Conservation (phyloP, 2,329 filamentous ascomycete species). For the Aspergillus persii region DNA sequence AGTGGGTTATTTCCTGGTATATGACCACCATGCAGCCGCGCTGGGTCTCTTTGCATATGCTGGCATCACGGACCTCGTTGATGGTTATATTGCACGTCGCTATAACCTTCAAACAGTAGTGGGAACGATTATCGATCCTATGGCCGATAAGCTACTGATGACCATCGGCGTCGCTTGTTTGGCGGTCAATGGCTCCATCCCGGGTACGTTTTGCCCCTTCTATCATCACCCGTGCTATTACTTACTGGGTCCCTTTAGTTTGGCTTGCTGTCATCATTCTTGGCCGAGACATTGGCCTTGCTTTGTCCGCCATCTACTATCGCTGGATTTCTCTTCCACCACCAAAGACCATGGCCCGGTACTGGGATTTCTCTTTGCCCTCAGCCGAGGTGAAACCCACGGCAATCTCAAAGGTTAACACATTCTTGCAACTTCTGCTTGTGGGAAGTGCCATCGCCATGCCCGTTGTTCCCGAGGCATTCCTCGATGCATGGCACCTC, state of each 20-base stretch:
- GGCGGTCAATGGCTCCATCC: constrained; percentile 77
- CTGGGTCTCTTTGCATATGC: constrained; percentile 88
- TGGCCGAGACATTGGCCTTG: constrained; percentile 80
- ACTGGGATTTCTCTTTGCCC: constrained; percentile 94
- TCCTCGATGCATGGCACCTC: constrained; percentile 53
- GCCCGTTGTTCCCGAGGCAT: constrained; percentile 65
- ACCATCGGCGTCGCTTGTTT: constrained; percentile 84
- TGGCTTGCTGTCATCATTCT: constrained; percentile 90
- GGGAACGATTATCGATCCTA: constrained; percentile 89
- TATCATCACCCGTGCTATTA: neutral
- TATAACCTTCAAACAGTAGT: constrained; percentile 92
- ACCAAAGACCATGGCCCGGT: constrained; percentile 86
- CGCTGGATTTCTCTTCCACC: constrained; percentile 91
- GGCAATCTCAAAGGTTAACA: constrained; percentile 67
- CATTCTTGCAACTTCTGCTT: constrained; percentile 81
- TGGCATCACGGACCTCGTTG: constrained; percentile 84
- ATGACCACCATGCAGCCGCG: constrained; percentile 75
- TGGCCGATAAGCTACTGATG: constrained; percentile 97
- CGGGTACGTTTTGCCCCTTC: constrained; percentile 54
- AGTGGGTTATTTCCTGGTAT: constrained; percentile 83
- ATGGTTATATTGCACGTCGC: constrained; percentile 86
- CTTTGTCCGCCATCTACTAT: constrained; percentile 86
- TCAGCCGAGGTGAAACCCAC: constrained; percentile 47
- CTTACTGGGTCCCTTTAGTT: constrained; percentile 46
- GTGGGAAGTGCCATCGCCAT: constrained; percentile 81